These are phyloP conservation scores for Scortechinia acanthostroma DNA, from an alignment of 2,329 filamentous ascomycete genomes.

Conservation along the genomic window DNA sequence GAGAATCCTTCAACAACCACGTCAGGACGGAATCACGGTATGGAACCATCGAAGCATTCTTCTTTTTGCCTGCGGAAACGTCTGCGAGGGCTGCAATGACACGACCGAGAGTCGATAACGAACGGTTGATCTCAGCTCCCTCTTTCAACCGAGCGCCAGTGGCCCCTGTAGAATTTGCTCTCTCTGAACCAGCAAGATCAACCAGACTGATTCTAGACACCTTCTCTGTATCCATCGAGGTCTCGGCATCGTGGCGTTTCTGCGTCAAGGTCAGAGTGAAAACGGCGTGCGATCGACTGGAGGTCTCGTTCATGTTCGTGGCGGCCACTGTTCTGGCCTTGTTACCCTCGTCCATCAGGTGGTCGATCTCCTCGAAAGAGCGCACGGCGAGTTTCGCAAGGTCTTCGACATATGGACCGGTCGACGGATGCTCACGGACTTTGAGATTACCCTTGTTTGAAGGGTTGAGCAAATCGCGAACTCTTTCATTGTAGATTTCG, in stretches of 20 bases:
- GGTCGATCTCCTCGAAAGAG: slow-evolving; percentile 90
- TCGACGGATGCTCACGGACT: slow-evolving; percentile 94
- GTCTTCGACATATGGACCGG: slow-evolving; percentile 96
- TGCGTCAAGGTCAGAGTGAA: slow-evolving; percentile 95
- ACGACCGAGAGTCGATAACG: slow-evolving; percentile 88
- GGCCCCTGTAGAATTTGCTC: slow-evolving; percentile 93
- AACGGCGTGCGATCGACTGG: slow-evolving; percentile 93
- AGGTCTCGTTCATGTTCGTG: slow-evolving; percentile 99
- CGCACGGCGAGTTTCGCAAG: slow-evolving; percentile 89
- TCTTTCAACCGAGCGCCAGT: slow-evolving; percentile 93
- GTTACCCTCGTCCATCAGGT: slow-evolving; percentile 98
- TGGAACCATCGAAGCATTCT: slow-evolving; percentile 73
- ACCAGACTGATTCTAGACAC: slow-evolving; percentile 97
- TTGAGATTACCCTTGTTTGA: slow-evolving; percentile 93
- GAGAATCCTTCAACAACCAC: slow-evolving; percentile 91
- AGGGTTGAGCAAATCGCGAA: slow-evolving; percentile 89
- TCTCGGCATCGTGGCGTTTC: slow-evolving; percentile 83
- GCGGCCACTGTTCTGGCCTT: slow-evolving; percentile 96
- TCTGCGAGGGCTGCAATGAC: slow-evolving; percentile 95
- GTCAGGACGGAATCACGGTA: slow-evolving; percentile 96
- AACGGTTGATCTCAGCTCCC: slow-evolving; percentile 96
- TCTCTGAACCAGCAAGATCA: slow-evolving; percentile 92
- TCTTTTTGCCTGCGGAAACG: slow-evolving; percentile 76
- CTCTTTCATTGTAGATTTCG: slow-evolving; percentile 98
- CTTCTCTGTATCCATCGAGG: slow-evolving; percentile 95